Percentiles rank a stretch among this genome's conserved stretches.
phyloP scores from a whole-genome alignment of 2,329 filamentous ascomycete species.

The Graphilbum fragrans region DNA sequence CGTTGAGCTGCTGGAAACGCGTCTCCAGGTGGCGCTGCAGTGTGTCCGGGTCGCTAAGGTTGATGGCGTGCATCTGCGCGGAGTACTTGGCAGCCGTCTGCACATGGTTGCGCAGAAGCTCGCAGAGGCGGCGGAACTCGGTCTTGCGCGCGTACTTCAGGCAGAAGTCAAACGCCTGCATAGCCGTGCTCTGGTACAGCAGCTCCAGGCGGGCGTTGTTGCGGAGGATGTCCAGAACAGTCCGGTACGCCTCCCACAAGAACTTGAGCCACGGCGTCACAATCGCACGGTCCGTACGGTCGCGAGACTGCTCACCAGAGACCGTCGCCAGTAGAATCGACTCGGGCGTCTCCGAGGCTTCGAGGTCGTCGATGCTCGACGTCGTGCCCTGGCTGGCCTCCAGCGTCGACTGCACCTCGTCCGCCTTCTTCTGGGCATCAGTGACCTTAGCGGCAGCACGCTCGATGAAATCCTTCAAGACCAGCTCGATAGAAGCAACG shows the following conservation, averaged over 20 bases:
- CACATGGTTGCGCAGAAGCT: slow-evolving; percentile 95
- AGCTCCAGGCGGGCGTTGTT: slow-evolving; percentile 97
- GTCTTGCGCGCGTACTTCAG: slow-evolving; percentile 97
- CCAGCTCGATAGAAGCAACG: slow-evolving; percentile 92
- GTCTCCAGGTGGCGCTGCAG: slow-evolving; percentile 95
- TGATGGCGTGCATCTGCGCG: slow-evolving; percentile 98
- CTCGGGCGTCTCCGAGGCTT: slow-evolving; percentile 94
- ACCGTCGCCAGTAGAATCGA: slow-evolving; percentile 96
- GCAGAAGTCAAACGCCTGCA: slow-evolving; percentile 98
- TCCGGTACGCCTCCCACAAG: slow-evolving; percentile 98
- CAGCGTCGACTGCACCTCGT: slow-evolving; percentile 81
- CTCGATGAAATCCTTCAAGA: slow-evolving; percentile 96
- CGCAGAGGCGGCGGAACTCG: slow-evolving; percentile 95
- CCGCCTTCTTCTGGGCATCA: slow-evolving; percentile 88
- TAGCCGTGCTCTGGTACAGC: slow-evolving; percentile 95
- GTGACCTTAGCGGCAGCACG: slow-evolving; percentile 93
- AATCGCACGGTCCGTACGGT: slow-evolving; percentile 94
- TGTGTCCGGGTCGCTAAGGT: slow-evolving; percentile 93
- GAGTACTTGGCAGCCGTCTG: slow-evolving; percentile 99
- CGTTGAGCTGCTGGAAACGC: slow-evolving; percentile 95
- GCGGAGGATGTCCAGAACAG: slow-evolving; percentile 94
- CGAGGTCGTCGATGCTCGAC: slow-evolving; percentile 79
- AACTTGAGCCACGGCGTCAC: slow-evolving; percentile 99
- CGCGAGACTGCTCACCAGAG: slow-evolving; percentile 92
- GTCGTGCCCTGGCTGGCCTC: slow-evolving; percentile 47